Evolutionary conservation across 2,329 filamentous ascomycete species (phyloP).

Genomic region (Colletotrichum tofieldiae): DNA sequence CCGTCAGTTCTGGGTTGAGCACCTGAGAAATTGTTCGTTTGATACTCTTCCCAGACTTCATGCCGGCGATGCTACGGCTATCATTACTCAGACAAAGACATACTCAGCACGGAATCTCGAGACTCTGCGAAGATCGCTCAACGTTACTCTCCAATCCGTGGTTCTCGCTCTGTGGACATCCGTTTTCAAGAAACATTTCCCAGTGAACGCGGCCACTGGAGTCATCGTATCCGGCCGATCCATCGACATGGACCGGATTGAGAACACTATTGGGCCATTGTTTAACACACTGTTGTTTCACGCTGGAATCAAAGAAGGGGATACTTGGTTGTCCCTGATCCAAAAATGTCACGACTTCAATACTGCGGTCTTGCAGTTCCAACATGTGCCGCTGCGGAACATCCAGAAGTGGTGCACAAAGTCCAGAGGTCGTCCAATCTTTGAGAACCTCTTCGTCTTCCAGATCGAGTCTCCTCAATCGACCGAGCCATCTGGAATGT

Average conservation of each 20-base stretch:
- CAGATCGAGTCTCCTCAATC: constrained; percentile 63
- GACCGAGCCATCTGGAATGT: constrained; percentile 57
- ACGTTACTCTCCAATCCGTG: constrained; percentile 84
- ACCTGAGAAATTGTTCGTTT: constrained; percentile 60
- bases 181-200: constrained; percentile 69
- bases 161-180: constrained; percentile 82
- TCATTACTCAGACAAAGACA: constrained; percentile 27
- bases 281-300: constrained; percentile 92
- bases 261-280: constrained; percentile 82
- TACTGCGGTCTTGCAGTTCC: constrained; percentile 77
- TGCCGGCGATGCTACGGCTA: constrained; percentile 28
- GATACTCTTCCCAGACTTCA: constrained; percentile 42
- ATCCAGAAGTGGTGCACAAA: constrained; percentile 83
- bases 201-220: constrained; percentile 72
- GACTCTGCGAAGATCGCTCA: constrained; percentile 68
- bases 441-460: constrained; percentile 88
- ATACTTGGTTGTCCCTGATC: constrained; percentile 74
- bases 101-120: constrained; percentile 59
- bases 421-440: constrained; percentile 70
- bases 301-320: constrained; percentile 58
- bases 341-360: constrained; percentile 80
- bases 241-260: constrained; percentile 76
- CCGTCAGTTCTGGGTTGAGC: constrained; percentile 77
- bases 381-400: constrained; percentile 83
- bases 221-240: constrained; percentile 85